These are phyloP conservation scores for Russula emetica DNA, from an alignment of 768 basidiomycete species.

Conservation along the genomic window DNA sequence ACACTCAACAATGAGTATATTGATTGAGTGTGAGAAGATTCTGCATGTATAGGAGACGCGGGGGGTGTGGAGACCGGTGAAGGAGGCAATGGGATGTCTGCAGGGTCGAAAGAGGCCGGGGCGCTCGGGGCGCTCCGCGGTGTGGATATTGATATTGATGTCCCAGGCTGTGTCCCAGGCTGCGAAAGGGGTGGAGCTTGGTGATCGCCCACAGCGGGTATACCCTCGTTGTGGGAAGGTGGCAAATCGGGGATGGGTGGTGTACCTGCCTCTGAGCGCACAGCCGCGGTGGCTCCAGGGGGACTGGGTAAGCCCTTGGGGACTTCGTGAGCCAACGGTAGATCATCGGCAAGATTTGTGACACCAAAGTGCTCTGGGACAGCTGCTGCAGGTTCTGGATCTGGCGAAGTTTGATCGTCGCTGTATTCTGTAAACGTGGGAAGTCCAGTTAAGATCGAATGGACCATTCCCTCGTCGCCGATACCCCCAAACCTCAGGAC, in stretches of 20 bases:
- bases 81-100: slow-evolving; percentile 21
- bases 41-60: slow-evolving; percentile 25
- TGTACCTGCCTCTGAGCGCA: neutral
- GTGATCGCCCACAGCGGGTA: neutral
- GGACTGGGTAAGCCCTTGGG: neutral
- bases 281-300: neutral
- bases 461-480: slow-evolving; percentile 79
- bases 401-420: slow-evolving; percentile 4
- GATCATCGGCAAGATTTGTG: neutral
- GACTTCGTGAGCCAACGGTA: neutral
- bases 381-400: neutral
- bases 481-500: slow-evolving; percentile 57
- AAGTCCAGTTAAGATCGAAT: slow-evolving; percentile 64
- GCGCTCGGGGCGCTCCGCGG: neutral
- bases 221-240: neutral
- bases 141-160: neutral
- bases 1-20: slow-evolving; percentile 43
- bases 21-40: slow-evolving; percentile 24
- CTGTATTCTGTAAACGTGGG: slow-evolving; percentile 53
- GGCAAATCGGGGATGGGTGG: neutral
- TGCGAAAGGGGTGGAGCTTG: neutral
- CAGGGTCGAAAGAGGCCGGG: slow-evolving; percentile 4
- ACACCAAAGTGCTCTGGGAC: neutral
- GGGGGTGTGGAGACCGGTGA: slow-evolving; percentile 13
- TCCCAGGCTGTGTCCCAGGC: neutral